Evolutionary conservation across 169 alveolate genomes (phyloP).

Genomic region (Cryptosporidium parvum): DNA sequence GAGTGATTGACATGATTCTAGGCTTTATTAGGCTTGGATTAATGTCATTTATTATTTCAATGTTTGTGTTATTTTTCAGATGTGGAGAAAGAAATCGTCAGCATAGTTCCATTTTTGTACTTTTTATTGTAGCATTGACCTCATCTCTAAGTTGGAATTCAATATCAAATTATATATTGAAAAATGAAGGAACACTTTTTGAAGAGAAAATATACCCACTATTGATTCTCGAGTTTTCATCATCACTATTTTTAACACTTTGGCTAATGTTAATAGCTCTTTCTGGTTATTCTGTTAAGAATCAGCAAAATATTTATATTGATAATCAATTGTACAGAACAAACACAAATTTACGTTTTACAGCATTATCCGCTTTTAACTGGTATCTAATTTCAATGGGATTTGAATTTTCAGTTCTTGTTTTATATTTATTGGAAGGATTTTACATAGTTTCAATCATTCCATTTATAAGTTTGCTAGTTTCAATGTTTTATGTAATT

Average conservation of each 20-base stretch:
- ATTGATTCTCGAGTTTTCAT: constrained; percentile 38
- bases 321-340: constrained; percentile 19
- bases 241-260: constrained; percentile 25
- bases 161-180: constrained; percentile 10
- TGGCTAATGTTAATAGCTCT: constrained; percentile 39
- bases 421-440: constrained; percentile 24
- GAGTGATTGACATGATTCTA: constrained; percentile 22
- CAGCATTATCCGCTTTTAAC: constrained; percentile 29
- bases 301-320: constrained; percentile 28
- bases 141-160: constrained; percentile 29
- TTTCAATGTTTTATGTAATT: constrained; percentile 23
- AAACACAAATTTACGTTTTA: constrained; percentile 13
- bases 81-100: constrained; percentile 61
- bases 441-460: constrained; percentile 51
- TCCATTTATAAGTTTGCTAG: constrained; percentile 47
- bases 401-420: constrained; percentile 52
- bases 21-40: constrained; percentile 21
- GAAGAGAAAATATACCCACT: constrained; percentile 45
- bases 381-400: constrained; percentile 52
- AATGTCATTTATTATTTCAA: constrained; percentile 23
- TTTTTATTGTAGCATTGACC: background rate
- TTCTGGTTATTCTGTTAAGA: constrained; percentile 52
- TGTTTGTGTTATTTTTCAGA: constrained; percentile 41
- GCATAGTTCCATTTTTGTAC: constrained; percentile 18
- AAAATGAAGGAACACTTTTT: constrained; percentile 13